Percentiles rank a stretch among this genome's conserved stretches.
Evolutionary conservation across 495 filamentous ascomycete species (phyloP).

Genomic region (Xylaria scruposa): DNA sequence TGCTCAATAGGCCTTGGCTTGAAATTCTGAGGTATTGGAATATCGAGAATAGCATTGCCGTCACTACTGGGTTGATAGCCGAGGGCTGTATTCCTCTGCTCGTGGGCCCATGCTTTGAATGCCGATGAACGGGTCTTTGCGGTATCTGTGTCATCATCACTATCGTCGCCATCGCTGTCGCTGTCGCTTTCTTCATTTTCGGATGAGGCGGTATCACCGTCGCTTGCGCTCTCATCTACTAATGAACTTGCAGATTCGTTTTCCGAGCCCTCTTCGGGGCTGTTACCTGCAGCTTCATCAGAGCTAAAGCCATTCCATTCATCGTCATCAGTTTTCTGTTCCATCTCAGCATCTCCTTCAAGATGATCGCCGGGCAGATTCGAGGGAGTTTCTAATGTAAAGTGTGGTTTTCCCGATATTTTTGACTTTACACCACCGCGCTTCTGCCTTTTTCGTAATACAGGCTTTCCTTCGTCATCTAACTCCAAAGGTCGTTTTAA

Average conservation of each 20-base stretch:
- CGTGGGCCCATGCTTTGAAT: slow-evolving; percentile 94
- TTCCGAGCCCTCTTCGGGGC: slow-evolving; percentile 28
- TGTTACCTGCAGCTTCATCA: slow-evolving; percentile 30
- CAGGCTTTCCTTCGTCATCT: slow-evolving; percentile 76
- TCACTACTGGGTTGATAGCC: slow-evolving; percentile 52
- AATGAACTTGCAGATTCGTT: slow-evolving; percentile 30
- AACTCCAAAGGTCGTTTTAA: slow-evolving; percentile 85
- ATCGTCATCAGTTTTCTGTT: slow-evolving; percentile 36
- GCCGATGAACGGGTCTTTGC: slow-evolving; percentile 63
- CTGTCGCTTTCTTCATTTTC: slow-evolving; percentile 33
- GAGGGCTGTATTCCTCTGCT: slow-evolving; percentile 78
- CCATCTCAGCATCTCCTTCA: slow-evolving; percentile 34
- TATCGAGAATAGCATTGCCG: slow-evolving; percentile 44
- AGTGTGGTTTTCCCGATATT: slow-evolving; percentile 39
- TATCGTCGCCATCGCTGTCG: slow-evolving; percentile 34
- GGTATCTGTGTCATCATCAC: slow-evolving; percentile 38
- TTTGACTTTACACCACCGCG: slow-evolving; percentile 60
- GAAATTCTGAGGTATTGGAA: slow-evolving; percentile 59
- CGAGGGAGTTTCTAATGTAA: slow-evolving; percentile 59
- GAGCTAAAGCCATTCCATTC: slow-evolving; percentile 51
- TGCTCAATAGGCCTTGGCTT: slow-evolving; percentile 66
- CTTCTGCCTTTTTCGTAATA: slow-evolving; percentile 74
- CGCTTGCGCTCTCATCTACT: slow-evolving; percentile 9
- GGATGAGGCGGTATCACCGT: slow-evolving; percentile 29
- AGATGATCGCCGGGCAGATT: slow-evolving; percentile 62